Conservation (phyloP, 2,329 filamentous ascomycete species). For the Graphilbum sp. region DNA sequence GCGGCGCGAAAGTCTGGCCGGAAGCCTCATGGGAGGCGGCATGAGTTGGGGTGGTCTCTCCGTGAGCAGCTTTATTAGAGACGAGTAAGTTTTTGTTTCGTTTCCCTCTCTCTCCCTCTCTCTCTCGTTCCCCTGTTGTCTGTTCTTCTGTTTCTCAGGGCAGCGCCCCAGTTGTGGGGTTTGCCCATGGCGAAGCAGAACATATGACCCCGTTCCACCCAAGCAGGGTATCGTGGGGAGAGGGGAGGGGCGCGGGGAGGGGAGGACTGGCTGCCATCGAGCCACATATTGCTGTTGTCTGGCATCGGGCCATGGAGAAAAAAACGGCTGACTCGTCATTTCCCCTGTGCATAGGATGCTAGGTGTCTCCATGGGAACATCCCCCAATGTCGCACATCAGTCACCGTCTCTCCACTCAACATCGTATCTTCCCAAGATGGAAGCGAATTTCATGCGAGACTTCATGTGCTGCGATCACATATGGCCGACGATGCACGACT, state of each 20-base stretch:
- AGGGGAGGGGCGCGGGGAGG: too few relatives aligned
- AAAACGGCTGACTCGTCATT: constrained; percentile 13
- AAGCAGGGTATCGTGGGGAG: too few relatives aligned
- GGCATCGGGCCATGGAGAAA: background rate
- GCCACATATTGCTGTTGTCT: too few relatives aligned
- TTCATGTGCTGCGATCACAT: constrained; percentile 89
- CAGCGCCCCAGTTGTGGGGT: too few relatives aligned
- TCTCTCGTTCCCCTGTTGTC: too few relatives aligned
- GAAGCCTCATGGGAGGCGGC: constrained; percentile 59
- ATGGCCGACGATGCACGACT: constrained; percentile 79
- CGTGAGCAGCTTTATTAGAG: constrained; percentile 89
- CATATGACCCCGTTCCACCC: too few relatives aligned
- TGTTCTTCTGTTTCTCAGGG: too few relatives aligned
- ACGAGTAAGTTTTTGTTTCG: constrained; percentile 60
- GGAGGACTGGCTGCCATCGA: too few relatives aligned
- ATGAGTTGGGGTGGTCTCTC: constrained; percentile 97
- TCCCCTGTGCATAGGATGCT: constrained; percentile 49
- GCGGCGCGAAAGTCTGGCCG: constrained; percentile 45
- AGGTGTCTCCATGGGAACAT: constrained; percentile 60
- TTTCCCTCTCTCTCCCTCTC: too few relatives aligned
- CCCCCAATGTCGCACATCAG: constrained; percentile 67
- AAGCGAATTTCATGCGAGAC: constrained; percentile 95
- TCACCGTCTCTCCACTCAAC: constrained; percentile 96
- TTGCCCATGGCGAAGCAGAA: too few relatives aligned
- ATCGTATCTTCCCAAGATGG: constrained; percentile 88